phyloP scores from a whole-genome alignment of 2,329 filamentous ascomycete species.

The Penicillium palitans region DNA sequence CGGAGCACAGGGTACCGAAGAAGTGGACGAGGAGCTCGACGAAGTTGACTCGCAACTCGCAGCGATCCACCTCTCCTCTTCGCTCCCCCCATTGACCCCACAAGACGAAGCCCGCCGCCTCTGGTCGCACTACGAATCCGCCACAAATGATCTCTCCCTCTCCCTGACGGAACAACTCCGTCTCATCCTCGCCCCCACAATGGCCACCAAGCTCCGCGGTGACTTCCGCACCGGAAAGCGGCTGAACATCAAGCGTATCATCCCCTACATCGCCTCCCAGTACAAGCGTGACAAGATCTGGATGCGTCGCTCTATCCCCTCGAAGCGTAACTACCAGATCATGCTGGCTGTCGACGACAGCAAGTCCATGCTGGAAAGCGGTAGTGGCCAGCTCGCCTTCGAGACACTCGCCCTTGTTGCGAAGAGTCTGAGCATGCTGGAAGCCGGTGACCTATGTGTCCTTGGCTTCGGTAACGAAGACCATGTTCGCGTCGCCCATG shows the following conservation, averaged over 20 bases:
- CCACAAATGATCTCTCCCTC: conserved; percentile 82
- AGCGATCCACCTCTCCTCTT: conserved; percentile 68
- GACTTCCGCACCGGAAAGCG: conserved; percentile 97
- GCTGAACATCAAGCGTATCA: conserved; percentile 99
- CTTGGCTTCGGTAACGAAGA: conserved; percentile 77
- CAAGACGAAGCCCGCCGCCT: conserved; percentile 66
- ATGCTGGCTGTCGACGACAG: conserved; percentile 96
- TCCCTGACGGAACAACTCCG: conserved; percentile 91
- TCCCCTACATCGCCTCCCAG: conserved; percentile 95
- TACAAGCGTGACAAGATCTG: conserved; percentile 99
- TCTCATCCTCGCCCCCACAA: conserved; percentile 89
- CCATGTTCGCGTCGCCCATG: conserved; percentile 78
- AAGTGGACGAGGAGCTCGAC: conserved; percentile 47
- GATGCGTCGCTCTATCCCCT: conserved; percentile 91
- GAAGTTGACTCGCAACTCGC: conserved; percentile 61
- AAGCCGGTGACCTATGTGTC: conserved; percentile 89
- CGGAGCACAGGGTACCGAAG: conserved; percentile 41
- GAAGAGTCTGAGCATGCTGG: conserved; percentile 83
- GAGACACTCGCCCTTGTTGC: conserved; percentile 92
- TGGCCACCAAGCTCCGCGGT: conserved; percentile 92
- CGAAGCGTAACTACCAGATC: conserved; percentile 94
- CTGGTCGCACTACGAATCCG: conserved; percentile 81
- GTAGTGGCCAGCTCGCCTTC: conserved; percentile 77
- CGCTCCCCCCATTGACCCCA: conserved; percentile 45
- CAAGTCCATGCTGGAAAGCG: conserved; percentile 84